These are phyloP conservation scores for Blastomyces silverae DNA, from an alignment of 2,329 filamentous ascomycete genomes.

Conservation along the genomic window DNA sequence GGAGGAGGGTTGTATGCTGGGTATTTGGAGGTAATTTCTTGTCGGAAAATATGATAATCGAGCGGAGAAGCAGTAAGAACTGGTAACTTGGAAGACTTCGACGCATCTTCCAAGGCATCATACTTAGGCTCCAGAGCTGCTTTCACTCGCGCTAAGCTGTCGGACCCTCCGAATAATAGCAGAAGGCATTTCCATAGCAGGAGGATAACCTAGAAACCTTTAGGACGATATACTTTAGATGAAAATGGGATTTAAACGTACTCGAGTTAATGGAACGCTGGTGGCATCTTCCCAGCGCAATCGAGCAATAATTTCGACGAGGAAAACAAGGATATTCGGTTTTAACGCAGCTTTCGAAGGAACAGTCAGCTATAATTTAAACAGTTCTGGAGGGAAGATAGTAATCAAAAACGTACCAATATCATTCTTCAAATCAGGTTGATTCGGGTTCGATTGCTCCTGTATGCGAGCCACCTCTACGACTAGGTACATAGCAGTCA, in stretches of 20 bases:
- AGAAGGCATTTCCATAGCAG: slow-evolving; percentile 89
- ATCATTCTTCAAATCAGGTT: slow-evolving; percentile 16
- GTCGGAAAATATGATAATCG: slow-evolving; percentile 92
- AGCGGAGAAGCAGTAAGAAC: slow-evolving; percentile 86
- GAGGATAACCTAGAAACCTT: slow-evolving; percentile 57
- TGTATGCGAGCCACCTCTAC: slow-evolving; percentile 39
- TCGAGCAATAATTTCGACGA: slow-evolving; percentile 62
- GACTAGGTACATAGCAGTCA: slow-evolving; percentile 40
- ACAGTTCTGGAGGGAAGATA: background rate
- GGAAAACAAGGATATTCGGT: slow-evolving; percentile 63
- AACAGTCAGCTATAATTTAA: slow-evolving; percentile 24
- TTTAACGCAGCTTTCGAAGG: slow-evolving; percentile 49
- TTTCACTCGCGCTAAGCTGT: slow-evolving; percentile 68
- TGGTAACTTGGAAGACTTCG: slow-evolving; percentile 48
- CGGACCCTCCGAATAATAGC: slow-evolving; percentile 72
- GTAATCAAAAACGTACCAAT: slow-evolving; percentile 19
- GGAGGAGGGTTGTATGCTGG: slow-evolving; percentile 89
- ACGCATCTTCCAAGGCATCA: slow-evolving; percentile 40
- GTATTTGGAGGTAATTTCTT: slow-evolving; percentile 97
- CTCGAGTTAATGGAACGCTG: slow-evolving; percentile 54
- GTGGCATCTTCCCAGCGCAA: slow-evolving; percentile 61
- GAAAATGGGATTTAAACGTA: slow-evolving; percentile 34
- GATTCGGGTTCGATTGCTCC: slow-evolving; percentile 22
- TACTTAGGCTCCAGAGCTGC: slow-evolving; percentile 53
- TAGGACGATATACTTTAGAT: background rate